phyloP scores from a whole-genome alignment of 495 filamentous ascomycete species.

The Mycothermus thermophilus region DNA sequence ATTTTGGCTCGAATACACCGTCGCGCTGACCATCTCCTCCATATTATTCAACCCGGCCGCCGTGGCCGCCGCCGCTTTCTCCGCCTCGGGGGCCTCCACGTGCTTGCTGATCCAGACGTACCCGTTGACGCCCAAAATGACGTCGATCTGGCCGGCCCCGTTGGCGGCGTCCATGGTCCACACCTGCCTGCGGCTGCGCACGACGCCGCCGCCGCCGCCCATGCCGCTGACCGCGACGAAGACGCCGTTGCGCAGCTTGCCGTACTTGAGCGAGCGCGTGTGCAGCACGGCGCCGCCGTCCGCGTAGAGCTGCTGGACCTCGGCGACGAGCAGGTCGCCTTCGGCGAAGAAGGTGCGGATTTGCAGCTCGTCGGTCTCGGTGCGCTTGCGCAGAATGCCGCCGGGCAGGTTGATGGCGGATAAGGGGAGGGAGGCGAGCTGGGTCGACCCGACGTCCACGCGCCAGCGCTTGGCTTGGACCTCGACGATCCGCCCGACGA shows the following conservation, averaged over 20 bases:
- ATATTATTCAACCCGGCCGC: constrained; percentile 53
- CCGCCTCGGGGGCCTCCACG: constrained; percentile 36
- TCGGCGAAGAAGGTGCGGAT: constrained; percentile 88
- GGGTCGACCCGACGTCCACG: constrained; percentile 75
- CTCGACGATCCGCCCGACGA: constrained; percentile 84
- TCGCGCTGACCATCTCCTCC: constrained; percentile 58
- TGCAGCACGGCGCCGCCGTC: constrained; percentile 80
- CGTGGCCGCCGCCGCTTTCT: constrained; percentile 2
- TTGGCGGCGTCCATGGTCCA: constrained; percentile 59
- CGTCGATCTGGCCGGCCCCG: constrained; percentile 61
- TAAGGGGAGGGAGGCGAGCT: constrained; percentile 70
- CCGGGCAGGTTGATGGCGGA: constrained; percentile 88
- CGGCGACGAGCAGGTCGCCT: constrained; percentile 78
- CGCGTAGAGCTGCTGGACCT: constrained; percentile 70
- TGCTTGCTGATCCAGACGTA: constrained; percentile 90
- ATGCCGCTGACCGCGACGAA: constrained; percentile 70
- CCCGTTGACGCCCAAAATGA: constrained; percentile 87
- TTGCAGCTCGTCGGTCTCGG: constrained; percentile 86
- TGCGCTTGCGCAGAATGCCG: constrained; percentile 79
- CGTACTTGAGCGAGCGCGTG: constrained; percentile 80
- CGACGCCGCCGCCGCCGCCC: constrained; percentile 72
- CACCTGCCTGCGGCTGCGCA: constrained; percentile 66
- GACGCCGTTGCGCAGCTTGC: constrained; percentile 83
- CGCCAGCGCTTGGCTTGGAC: constrained; percentile 85
- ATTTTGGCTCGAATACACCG: constrained; percentile 82